A percentile compares a stretch with the other conserved stretches of the same genome.
phyloP scores from a whole-genome alignment of 139 green algal genomes.

The Limnomonas spitsbergensis region DNA sequence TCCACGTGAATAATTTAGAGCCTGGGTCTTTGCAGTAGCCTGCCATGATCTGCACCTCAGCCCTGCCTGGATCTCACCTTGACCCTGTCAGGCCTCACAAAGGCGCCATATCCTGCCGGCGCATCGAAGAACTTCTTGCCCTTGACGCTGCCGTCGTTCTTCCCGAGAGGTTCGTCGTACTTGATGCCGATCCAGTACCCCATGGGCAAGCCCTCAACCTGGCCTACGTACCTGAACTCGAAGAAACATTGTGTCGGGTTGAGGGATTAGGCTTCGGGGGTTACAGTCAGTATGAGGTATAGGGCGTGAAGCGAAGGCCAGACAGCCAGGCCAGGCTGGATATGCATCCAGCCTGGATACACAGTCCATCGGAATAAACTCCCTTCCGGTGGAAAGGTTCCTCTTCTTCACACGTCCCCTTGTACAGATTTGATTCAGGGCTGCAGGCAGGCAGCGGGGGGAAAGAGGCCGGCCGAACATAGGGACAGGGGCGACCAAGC shows the following conservation, averaged over 20 bases:
- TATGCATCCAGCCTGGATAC: too few species aligned
- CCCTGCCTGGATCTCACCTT: too few species aligned
- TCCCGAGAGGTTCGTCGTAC: slow-evolving; percentile 96
- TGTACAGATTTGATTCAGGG: too few species aligned
- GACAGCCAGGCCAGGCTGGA: too few species aligned
- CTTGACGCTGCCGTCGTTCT: slow-evolving; percentile 89
- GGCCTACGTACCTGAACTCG: slow-evolving; percentile 73
- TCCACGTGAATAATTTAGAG: too few species aligned
- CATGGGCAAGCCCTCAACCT: slow-evolving; percentile 57
- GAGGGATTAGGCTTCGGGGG: background rate
- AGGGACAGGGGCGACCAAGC: too few species aligned
- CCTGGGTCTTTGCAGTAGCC: background rate
- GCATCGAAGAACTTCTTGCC: slow-evolving; percentile 78
- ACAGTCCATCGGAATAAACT: too few species aligned
- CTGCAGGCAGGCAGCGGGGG: too few species aligned
- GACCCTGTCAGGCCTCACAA: slow-evolving; percentile 82
- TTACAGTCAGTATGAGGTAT: background rate
- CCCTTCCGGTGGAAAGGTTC: too few species aligned
- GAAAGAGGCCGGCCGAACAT: too few species aligned
- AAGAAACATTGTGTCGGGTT: background rate
- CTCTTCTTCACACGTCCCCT: too few species aligned
- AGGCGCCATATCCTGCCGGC: slow-evolving; percentile 63
- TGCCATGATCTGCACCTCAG: background rate
- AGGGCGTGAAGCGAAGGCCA: too few species aligned
- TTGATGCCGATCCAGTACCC: slow-evolving; percentile 90